phyloP scores from a whole-genome alignment of 2,329 filamentous ascomycete species.

The Colletotrichum lini region DNA sequence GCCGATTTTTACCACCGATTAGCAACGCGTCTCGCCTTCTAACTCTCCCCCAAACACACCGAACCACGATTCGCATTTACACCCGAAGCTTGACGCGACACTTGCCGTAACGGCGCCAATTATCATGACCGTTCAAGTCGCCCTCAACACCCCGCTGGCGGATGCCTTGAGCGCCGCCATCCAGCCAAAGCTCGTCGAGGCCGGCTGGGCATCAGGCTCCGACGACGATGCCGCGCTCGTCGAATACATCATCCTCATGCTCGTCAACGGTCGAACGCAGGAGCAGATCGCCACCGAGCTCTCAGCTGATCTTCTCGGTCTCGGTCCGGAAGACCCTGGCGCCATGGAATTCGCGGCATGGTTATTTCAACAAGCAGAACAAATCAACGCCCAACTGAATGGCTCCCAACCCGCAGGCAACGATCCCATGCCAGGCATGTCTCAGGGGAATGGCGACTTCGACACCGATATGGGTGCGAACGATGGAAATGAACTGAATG shows the following conservation, averaged over 20 bases:
- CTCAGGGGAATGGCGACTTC: constrained; percentile 61
- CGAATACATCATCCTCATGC: constrained; percentile 98
- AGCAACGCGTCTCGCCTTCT: constrained; percentile 32
- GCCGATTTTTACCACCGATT: constrained; percentile 17
- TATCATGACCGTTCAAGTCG: constrained; percentile 84
- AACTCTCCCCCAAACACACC: constrained; percentile 21
- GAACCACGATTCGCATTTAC: constrained; percentile 10
- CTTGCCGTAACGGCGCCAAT: constrained; percentile 38
- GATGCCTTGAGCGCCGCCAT: constrained; percentile 86
- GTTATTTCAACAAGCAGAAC: constrained; percentile 90
- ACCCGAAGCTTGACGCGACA: constrained; percentile 28
- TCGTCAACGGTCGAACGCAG: constrained; percentile 94
- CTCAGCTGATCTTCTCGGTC: constrained; percentile 85
- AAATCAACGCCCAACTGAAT: constrained; percentile 75
- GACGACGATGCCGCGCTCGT: constrained; percentile 85
- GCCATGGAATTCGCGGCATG: constrained; percentile 89
- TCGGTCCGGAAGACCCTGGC: constrained; percentile 85
- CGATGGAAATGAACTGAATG: constrained; percentile 65
- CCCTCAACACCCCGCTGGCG: constrained; percentile 85
- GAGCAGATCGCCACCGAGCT: constrained; percentile 91
- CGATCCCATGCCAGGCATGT: constrained; percentile 50
- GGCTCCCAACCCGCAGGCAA: constrained; percentile 56
- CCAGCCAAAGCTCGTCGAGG: constrained; percentile 91
- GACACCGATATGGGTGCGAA: constrained; percentile 82
- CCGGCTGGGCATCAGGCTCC: constrained; percentile 89